Evolutionary conservation across 345 rosid genomes (phyloP), one percentile per base, ranked within the genome.

Genomic region (Pistacia atlantica): DNA sequence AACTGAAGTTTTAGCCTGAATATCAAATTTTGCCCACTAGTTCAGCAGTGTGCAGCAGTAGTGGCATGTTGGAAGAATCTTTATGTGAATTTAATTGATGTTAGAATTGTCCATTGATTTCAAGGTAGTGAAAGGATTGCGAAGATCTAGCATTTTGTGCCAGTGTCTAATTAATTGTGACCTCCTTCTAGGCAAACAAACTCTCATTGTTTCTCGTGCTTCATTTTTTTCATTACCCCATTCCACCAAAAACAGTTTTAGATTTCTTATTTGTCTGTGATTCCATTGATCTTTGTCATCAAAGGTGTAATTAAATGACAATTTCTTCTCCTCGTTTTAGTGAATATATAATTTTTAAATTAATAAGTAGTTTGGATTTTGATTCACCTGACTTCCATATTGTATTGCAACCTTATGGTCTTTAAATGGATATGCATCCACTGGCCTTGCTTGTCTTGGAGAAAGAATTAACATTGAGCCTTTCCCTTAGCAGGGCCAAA

Each of bases 401-500:
- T 17, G 8, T 8, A 10, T 1, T 42, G 42, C 37, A 61, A 13
- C 35, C 37, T 62, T 7, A 10, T 55, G 66, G 62, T 71, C 66
- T 48, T 51, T 38, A 68, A 16, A 49, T 42, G 10, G 56, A 64
- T 76, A 46, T 48, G 61, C 58, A 55, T 54, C 64, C 48, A 25
- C 22, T 42, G 52, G 59, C 20, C 14, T 48, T 66, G 52, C 75
- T 70, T 59, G 12, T 33, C 57, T 52, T 59, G 11, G 54, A 76
- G 8, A 46, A 35, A 69, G 51, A 22, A 55, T 60, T 67, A 67
- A 66, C 63, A 51, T 73, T 60, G 25, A 38, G 65, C 35, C n/a
- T 65, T 51, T 79, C 79, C 37, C 81, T 80, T 42, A 42, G 83
- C 92, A 95, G 96, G 71, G 88, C 71, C 88, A 82, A 80, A 86